Base-by-base conservation (phyloP, 2,329 filamentous ascomycete species). In the Phialophora tarda region DNA sequence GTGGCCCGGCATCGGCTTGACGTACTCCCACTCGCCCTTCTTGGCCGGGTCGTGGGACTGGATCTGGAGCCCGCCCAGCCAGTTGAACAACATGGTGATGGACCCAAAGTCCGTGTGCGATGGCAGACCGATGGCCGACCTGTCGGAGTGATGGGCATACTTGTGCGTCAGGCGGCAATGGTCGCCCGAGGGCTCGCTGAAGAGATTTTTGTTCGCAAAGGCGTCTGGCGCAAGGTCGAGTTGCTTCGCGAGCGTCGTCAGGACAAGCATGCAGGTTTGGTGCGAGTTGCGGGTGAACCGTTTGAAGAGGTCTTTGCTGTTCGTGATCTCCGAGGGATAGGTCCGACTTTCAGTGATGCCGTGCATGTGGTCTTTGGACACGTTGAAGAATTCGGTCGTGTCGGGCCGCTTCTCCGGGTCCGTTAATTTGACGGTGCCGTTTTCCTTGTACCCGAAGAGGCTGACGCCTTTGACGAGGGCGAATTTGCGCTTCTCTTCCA, bases 111-210 rank as follows among this genome's bases (percentile, higher is more conserved):
- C 75, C 0, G 74, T 75, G 59, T 78, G 76, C 3, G 64, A 69
- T 3, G 69, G 61, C 4, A 65, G 62, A 6, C 64, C 66, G 38
- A 67, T 63, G n/a, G 58, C 73, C 62, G 17, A 72, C 72, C 62
- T 74, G 69, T 53, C 38, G 71, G 50, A 67, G 68, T 44, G 73
- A 58, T 28, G 72, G 28, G 26, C 69, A 55, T 10, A 73, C 56
- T 24, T 71, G 44, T 23, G 59, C 24, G 67, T 73, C 56, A 86
- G 82, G 44, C 84, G 81, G 21, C 85, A 79, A 68, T 84, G 83
- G 72, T 85, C 81, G 26, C 83, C 83, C 21, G 81, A 83, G 17
- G 66, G 55, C 28, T 67, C 55, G n/a, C 63, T 68, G 51, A 74
- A 74, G 7, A 64, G 67, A 30, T 68, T 65, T n/a, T 44, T 50